Percentiles rank a stretch among this genome's conserved stretches.
Evolutionary conservation across 176 grass and related monocot genomes (phyloP).

Genomic region (Cymbopogon citratus): DNA sequence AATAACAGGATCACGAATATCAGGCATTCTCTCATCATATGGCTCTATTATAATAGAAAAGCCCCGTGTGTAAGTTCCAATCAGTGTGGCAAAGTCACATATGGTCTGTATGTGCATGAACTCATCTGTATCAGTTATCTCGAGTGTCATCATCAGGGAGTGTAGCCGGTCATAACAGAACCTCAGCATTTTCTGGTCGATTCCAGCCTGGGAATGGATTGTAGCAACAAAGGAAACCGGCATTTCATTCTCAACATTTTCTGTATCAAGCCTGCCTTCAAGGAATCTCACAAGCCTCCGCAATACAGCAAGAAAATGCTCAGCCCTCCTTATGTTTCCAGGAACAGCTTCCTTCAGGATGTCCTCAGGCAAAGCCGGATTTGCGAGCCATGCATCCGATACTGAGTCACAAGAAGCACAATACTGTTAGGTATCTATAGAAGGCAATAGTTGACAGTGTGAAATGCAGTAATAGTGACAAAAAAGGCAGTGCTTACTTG

Average conservation of each 20-base stretch:
- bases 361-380: constrained; percentile 75
- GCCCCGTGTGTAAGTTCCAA: constrained; percentile 79
- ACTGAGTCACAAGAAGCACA: constrained; percentile 42
- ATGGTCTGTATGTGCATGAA: constrained; percentile 92
- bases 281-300: constrained; percentile 69
- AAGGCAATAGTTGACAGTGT: not conserved
- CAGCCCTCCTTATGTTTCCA: constrained; percentile 87
- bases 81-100: constrained; percentile 88
- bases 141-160: constrained; percentile 84
- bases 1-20: constrained; percentile 78
- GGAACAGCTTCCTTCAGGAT: constrained; percentile 94
- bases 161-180: constrained; percentile 90
- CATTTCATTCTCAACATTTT: constrained; percentile 88
- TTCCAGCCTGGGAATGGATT: constrained; percentile 77
- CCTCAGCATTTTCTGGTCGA: constrained; percentile 94
- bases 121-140: constrained; percentile 87
- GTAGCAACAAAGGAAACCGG: constrained; percentile 73
- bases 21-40: constrained; percentile 93
- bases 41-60: constrained; percentile 97
- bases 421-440: not conserved
- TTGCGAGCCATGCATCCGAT: constrained; percentile 88
- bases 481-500: constrained; percentile 50
- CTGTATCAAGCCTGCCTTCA: constrained; percentile 58
- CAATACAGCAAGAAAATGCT: constrained; percentile 90
- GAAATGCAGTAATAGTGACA: not conserved